Base-by-base conservation (phyloP, 2,329 filamentous ascomycete genomes). In the Geosmithia flava region DNA sequence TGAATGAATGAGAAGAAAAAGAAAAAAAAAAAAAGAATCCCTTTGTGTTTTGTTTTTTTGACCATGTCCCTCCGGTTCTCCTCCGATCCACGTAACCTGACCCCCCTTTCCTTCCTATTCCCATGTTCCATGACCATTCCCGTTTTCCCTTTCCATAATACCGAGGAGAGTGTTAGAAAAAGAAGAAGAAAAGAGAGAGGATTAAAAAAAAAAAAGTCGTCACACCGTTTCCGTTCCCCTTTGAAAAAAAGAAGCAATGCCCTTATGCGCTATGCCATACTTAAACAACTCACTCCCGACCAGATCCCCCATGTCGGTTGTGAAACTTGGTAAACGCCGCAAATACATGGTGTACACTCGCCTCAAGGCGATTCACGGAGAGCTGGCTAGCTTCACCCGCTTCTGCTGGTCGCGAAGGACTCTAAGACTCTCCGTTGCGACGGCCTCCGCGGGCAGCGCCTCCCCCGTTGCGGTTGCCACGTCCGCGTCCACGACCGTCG, bases 401-500 rank as follows among this genome's bases (percentile, higher is more conserved):
- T 11, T 55, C 55, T 53, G 56, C 53, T 54, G 54, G 48, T 51
- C 52, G 51, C 47, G 46, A 48, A 51, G 53, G 51, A 48, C 52
- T 55, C 58, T 65, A 68, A 47, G 65, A 62, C 60, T 69, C 64
- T 44, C 68, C 67, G 53, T 51, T 61, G 44, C 65, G 67, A 51
- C 67, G 68, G 30, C 40, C 40, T 20, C 46, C 45, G 20, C 49
- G 62, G 49, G 59, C 57, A 41, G 63, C 51, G 46, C 56, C 58
- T 46, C 62, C 61, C 27, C 58, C 55, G 49, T 62, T 63, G 20
- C 68, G 62, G 45, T 60, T 62, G 44, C 68, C 66, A 37, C 68
- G 62, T 17, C 67, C 64, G 20, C 68, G 64, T 17, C 69, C 66
- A 48, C 70, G 68, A 41, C 69, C 72, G 51, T 76, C 69, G 29